Base-by-base conservation (phyloP, 345 rosid genomes). In the Lepidium aucheri region DNA sequence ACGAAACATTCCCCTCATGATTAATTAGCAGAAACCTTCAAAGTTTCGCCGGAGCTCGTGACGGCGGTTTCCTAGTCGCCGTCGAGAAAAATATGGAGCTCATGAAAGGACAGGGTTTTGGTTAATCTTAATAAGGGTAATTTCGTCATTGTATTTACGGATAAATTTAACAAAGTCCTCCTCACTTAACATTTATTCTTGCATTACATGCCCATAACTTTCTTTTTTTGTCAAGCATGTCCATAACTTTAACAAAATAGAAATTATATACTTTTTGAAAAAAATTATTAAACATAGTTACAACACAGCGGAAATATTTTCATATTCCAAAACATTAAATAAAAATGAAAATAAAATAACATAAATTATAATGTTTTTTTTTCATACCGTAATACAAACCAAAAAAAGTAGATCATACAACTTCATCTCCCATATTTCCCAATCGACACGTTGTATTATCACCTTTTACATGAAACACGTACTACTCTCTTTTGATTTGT, bases 1-100 rank as follows among this genome's bases (percentile, higher is more conserved):
- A 16, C 71, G 58, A 51, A 40, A 35, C 18, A 69, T 13, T n/a
- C 50, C 49, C 56, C 80, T 72, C 81, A 76, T 79, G n/a, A 20
- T 60, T 34, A 4, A 7, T 1, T 3, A n/a, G 38, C 30, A 35
- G 18, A 18, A 13, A n/a, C 22, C 11, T 1, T 22, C 39, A 14
- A 38, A 39, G 7, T 22, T 15, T 40, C 0, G 28, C 44, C 60
- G 60, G 71, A 34, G 70, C 65, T 56, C 47, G 65, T 47, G 71
- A 65, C 71, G 76, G 32, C 32, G 32, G 32, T 28, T 28, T 5
- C 32, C 7, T 5, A 28, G 5, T 28, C 32, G 32, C 32, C 32
- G 32, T 28, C 32, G 32, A 28, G 32, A 28, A 28, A 28, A 28
- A 5, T 28, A 28, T 28, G 32, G 30, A 26, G 4, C 4, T 26